phyloP scores from a whole-genome alignment of 768 basidiomycete species.

The Pleurotus ostreatus region DNA sequence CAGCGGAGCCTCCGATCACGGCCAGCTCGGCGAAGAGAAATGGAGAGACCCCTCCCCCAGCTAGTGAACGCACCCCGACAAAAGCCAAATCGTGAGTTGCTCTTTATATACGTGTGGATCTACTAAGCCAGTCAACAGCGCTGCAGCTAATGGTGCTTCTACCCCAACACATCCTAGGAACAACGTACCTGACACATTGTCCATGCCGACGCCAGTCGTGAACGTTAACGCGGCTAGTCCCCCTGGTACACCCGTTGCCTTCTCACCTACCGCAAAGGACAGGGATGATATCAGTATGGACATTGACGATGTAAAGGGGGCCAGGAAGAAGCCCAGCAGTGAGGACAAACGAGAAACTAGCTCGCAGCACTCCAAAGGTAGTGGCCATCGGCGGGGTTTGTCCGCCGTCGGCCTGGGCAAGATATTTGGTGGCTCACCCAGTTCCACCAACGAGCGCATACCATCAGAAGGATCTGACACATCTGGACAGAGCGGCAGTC shows the following conservation, averaged over 20 bases:
- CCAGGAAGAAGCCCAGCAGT: slow-evolving; percentile 1
- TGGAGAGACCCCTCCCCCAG: not conserved
- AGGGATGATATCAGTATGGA: slow-evolving; percentile 16
- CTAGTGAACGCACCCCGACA: slow-evolving; percentile 1
- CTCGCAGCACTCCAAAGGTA: slow-evolving; percentile 22
- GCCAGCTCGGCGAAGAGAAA: not conserved
- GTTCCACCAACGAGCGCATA: slow-evolving; percentile 32
- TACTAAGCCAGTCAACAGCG: not conserved
- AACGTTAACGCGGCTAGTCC: slow-evolving; percentile 36
- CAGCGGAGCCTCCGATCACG: not conserved
- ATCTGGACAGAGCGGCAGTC: slow-evolving; percentile 14
- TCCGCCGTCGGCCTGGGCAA: slow-evolving; percentile 70
- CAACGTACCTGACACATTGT: slow-evolving; percentile 20
- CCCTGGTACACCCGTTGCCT: slow-evolving; percentile 27
- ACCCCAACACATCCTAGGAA: slow-evolving; percentile 22
- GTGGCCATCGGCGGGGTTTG: slow-evolving; percentile 62
- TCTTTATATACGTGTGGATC: too few relatives aligned
- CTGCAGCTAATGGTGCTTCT: slow-evolving; percentile 9
- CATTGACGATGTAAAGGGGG: slow-evolving; percentile 15
- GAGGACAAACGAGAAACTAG: slow-evolving; percentile 25
- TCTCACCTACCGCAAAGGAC: slow-evolving; percentile 14
- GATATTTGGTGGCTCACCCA: slow-evolving; percentile 50
- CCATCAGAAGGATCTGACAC: slow-evolving; percentile 36
- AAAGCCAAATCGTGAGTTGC: not conserved
- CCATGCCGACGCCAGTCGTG: slow-evolving; percentile 27